Evolutionary conservation across 192 early-diverging fungal species (phyloP).

Genomic region (Rhizophagus prolifer): DNA sequence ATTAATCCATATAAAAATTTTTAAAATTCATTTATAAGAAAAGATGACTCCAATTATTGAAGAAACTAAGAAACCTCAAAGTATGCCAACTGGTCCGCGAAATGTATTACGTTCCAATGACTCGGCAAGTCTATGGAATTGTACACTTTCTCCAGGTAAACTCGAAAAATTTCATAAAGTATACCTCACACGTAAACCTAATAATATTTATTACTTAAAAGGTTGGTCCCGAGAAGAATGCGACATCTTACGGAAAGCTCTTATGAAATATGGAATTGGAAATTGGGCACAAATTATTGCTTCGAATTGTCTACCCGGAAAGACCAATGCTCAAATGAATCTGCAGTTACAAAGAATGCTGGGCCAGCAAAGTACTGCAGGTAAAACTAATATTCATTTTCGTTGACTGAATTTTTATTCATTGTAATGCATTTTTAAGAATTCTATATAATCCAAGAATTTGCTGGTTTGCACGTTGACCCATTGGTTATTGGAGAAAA

Average conservation of each 20-base stretch:
- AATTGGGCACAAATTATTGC: constrained; percentile 98
- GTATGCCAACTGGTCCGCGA: constrained; percentile 85
- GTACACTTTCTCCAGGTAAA: constrained; percentile 81
- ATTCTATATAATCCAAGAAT: constrained; percentile 56
- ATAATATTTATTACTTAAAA: constrained; percentile 24
- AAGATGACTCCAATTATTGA: constrained; percentile 24
- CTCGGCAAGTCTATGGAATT: constrained; percentile 94
- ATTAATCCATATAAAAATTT: no score
- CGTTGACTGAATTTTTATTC: not conserved
- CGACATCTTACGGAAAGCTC: constrained; percentile 75
- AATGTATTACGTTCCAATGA: constrained; percentile 92
- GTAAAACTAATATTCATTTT: constrained; percentile 38
- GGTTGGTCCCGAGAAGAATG: constrained; percentile 89
- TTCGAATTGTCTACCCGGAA: constrained; percentile 83
- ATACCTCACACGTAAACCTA: not conserved
- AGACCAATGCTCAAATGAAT: constrained; percentile 98
- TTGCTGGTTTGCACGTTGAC: constrained; percentile 90
- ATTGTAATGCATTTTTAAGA: not conserved
- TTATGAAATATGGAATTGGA: constrained; percentile 89
- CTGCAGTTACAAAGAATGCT: constrained; percentile 91
- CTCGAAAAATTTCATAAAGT: not conserved
- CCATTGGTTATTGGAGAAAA: constrained; percentile 80
- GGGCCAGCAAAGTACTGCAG: constrained; percentile 92
- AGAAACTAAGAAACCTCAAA: constrained; percentile 68
- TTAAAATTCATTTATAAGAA: not conserved